Base-by-base conservation (phyloP, 331 rosid genomes). In the Cucumis variabilis region DNA sequence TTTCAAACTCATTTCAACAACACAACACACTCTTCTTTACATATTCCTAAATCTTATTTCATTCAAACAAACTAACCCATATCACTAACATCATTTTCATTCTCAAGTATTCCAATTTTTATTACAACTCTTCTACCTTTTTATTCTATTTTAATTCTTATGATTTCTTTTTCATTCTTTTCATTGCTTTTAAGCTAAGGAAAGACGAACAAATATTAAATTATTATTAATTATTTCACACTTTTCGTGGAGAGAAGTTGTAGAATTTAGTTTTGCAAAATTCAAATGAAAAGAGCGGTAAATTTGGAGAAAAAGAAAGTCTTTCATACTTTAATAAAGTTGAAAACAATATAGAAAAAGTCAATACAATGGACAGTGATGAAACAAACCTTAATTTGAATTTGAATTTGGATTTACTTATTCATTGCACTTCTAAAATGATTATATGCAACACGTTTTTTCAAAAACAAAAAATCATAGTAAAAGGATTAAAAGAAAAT, bases 221-320 rank as follows among this genome's bases (percentile, higher is more conserved):
- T n/a, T n/a, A n/a, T n/a, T n/a, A n/a, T n/a, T n/a, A n/a, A n/a
- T n/a, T n/a, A n/a, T n/a, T n/a, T n/a, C n/a, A n/a, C n/a, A n/a
- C n/a, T n/a, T n/a, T n/a, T n/a, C n/a, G n/a, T n/a, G n/a, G n/a
- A n/a, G 7, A 37, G 25, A 37, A 37, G 7, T 9, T 72, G 25
- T 72, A 33, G 25, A 72, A 33, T 72, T 37, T 72, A 72, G 25
- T 72, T 70, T 72, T 71, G 37, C 51, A 72, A 76, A 76, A 37
- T 76, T 76, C 82, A 76, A 76, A 76, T 13, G 12, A 3, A 76
- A 76, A 76, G 82, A 76, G 62, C 82, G 82, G 82, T 76, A 23
- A 76, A 46, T 41, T 12, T 46, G 60, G 82, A 12, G 21, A 37
- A 76, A 76, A 76, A n/a, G 82, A 41, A 44, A 20, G 82, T n/a